Evolutionary conservation across 2,329 filamentous ascomycete species (phyloP).

Genomic region (Sporothrix sp.): DNA sequence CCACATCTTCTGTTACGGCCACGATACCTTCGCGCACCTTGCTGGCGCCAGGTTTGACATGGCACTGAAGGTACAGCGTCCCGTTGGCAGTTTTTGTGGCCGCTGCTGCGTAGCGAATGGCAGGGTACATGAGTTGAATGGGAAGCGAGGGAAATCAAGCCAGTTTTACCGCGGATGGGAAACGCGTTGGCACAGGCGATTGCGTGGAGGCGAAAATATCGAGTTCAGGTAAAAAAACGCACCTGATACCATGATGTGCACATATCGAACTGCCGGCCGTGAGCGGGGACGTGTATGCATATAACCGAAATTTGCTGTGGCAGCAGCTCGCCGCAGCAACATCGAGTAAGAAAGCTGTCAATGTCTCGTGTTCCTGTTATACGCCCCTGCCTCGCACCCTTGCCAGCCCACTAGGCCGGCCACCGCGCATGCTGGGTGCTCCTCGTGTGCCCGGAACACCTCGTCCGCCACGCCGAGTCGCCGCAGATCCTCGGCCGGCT

Average conservation of each 20-base stretch:
- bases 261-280: background rate
- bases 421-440: conserved; percentile 22
- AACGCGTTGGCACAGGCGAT: background rate
- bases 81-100: conserved; percentile 36
- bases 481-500: conserved; percentile 27
- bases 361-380: conserved; percentile 28
- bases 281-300: conserved; percentile 15
- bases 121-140: background rate
- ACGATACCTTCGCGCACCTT: conserved; percentile 52
- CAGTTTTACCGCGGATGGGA: too few relatives aligned
- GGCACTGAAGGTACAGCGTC: conserved; percentile 52
- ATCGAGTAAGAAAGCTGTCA: background rate
- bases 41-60: conserved; percentile 56
- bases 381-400: conserved; percentile 37
- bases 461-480: conserved; percentile 27
- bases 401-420: conserved; percentile 36
- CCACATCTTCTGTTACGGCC: conserved; percentile 42
- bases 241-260: too few relatives aligned
- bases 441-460: conserved; percentile 25
- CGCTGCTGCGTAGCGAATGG: conserved; percentile 38
- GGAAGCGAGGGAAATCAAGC: too few relatives aligned
- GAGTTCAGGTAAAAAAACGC: too few relatives aligned
- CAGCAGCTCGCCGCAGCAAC: background rate
- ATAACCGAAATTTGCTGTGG: conserved; percentile 10
- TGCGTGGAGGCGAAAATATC: too few relatives aligned